Base-by-base conservation (phyloP, 345 rosid genomes). In the Excoecaria cochinchinensis region DNA sequence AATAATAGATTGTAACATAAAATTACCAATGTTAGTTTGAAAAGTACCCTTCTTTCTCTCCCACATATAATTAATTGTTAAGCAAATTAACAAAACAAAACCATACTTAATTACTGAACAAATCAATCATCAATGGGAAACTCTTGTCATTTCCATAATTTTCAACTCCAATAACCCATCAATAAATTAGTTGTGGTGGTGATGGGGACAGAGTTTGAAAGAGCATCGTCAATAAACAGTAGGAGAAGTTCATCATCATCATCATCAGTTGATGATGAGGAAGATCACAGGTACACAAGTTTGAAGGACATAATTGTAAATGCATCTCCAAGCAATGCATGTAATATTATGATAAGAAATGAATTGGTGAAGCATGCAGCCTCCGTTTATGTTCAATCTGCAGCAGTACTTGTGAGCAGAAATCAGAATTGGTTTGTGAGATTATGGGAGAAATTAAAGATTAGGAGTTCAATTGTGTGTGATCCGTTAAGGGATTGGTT, bases 281-380 rank as follows among this genome's bases (percentile, higher is more conserved):
- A 15, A 0, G 53, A 46, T 40, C 76, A 36, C 22, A 51, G 75
- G 19, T 86, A 86, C 82, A 84, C 84, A 5, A 86, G 87, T 69
- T 51, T 86, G 73, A 86, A 74, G 70, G 88, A 86, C 63, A 64
- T 84, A 5, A 80, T 82, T 0, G 13, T 53, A 0, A 60, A 69
- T 19, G 66, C 85, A 1, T 75, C 74, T 0, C 9, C 77, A 8
- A 8, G 7, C 44, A 42, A 13, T 9, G 31, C 77, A 5, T 21
- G 15, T 9, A 83, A 76, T 69, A 85, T 89, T 6, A 67, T 79
- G 64, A 89, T 90, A 10, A 71, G 85, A 15, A 87, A 90, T 42
- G 79, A 75, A 62, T 74, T 89, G 57, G 91, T 88, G 67, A 87
- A 89, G 78, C 72, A 81, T 15, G 93, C 93, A 17, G 93, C 93